Conservation (phyloP, 805 yeast genomes). For the Nakazawaea pomicola region DNA sequence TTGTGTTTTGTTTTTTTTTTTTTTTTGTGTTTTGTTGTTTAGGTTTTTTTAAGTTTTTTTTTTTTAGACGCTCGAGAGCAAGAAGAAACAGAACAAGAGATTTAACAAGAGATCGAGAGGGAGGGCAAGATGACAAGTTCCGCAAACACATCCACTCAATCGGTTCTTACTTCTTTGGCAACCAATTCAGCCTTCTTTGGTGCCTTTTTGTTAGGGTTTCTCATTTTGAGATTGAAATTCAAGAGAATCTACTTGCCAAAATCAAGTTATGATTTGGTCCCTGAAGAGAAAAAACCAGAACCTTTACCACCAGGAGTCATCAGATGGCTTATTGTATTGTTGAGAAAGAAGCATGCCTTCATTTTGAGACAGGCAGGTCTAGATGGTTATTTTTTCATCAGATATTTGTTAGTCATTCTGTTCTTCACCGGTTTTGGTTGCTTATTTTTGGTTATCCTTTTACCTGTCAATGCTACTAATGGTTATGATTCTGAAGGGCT, state of each 20-base stretch:
- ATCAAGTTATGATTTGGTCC: conserved; percentile 53
- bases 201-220: conserved; percentile 54
- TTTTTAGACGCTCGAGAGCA: too few species aligned
- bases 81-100: too few species aligned
- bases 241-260: conserved; percentile 83
- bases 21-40: too few species aligned
- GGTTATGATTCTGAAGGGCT: conserved; percentile 64
- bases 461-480: conserved; percentile 78
- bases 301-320: conserved; percentile 67
- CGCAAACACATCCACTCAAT: conserved; percentile 57
- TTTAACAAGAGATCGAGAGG: too few species aligned
- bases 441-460: conserved; percentile 57
- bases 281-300: conserved; percentile 61
- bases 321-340: conserved; percentile 63
- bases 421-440: conserved; percentile 51
- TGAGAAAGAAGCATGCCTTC: conserved; percentile 66
- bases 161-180: conserved; percentile 67
- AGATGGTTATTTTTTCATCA: conserved; percentile 88
- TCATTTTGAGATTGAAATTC: conserved; percentile 60
- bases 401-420: conserved; percentile 63
- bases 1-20: too few species aligned
- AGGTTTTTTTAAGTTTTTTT: too few species aligned
- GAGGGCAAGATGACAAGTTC: too few species aligned
- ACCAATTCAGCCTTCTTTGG: conserved; percentile 66
- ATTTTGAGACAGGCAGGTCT: conserved; percentile 83